Base-by-base conservation (phyloP, 345 rosid species). In the Brassica incana region DNA sequence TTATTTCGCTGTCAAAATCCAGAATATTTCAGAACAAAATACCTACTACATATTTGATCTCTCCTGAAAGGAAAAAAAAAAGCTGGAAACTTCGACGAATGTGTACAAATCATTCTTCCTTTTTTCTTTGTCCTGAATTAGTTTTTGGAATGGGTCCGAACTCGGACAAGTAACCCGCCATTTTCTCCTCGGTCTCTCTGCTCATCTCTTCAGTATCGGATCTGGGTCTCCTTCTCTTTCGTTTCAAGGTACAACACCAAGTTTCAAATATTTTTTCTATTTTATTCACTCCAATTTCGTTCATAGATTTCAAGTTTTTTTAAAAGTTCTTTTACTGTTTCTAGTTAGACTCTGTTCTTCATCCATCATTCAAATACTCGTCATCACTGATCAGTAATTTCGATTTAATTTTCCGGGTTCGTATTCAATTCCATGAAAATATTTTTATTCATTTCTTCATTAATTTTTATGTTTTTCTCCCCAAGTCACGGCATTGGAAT, bases 181-280 rank as follows among this genome's bases (percentile, higher is more conserved):
- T 81, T 81, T 76, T 66, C 80, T 81, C 77, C 70, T 71, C 60
- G 77, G 80, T 65, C 83, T 80, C 77, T 75, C 79, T 75, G 79
- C 63, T 72, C 71, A n/a, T 65, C 45, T 56, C 74, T 73, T 75
- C 68, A 18, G 71, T 63, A 70, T 83, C 81, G 87, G 91, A 89
- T 84, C 87, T 84, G 81, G 64, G 82, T 38, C 75, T 50, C 84
- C 86, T 82, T 85, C 52, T 52, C 77, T 83, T 85, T 63, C 71
- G 74, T 78, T 71, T 36, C 54, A 81, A 83, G 88, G 87, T 83
- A 79, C 5, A 16, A 7, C 54, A 4, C 6, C 45, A 2, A 6
- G 7, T 67, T 77, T 81, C 69, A 45, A 64, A 6, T 64, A 2
- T 10, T 50, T 67, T 67, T 65, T 33, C 64, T 75, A 50, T 72